Conservation (phyloP, 345 rosid genomes). For the Schrenkiella parvula region DNA sequence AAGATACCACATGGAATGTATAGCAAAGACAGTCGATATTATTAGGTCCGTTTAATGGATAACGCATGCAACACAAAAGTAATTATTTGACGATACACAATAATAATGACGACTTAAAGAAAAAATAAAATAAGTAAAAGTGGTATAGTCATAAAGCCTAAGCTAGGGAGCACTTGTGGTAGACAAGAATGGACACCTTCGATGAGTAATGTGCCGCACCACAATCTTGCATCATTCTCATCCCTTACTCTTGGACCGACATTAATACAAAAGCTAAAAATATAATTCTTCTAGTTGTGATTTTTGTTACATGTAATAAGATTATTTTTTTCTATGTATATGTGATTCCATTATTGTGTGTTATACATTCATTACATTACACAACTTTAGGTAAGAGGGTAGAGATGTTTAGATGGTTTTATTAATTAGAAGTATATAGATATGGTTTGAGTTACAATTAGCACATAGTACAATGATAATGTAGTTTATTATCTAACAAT, state of each 20-base stretch:
- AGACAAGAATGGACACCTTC: slow-evolving; percentile 28
- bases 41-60: slow-evolving; percentile 1
- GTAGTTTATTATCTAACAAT: background rate
- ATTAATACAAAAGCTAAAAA: background rate
- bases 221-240: slow-evolving; percentile 22
- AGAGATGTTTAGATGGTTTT: background rate
- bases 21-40: background rate
- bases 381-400: background rate
- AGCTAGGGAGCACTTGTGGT: background rate
- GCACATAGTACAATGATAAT: background rate
- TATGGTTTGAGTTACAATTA: background rate
- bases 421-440: background rate
- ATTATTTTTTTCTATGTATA: background rate
- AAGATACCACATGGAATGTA: background rate
- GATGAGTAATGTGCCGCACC: slow-evolving; percentile 25
- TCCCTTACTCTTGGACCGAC: slow-evolving; percentile 2
- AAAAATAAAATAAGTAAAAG: slow-evolving; percentile 1
- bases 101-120: slow-evolving; percentile 2
- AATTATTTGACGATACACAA: slow-evolving; percentile 3
- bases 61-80: slow-evolving; percentile 15
- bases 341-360: background rate
- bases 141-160: slow-evolving; percentile 10
- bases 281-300: background rate
- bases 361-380: background rate
- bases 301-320: background rate